Percentiles rank a stretch among this genome's conserved stretches.
Evolutionary conservation across 164 flowering plant genomes (phyloP).

Genomic region (Cinnamomum chago): DNA sequence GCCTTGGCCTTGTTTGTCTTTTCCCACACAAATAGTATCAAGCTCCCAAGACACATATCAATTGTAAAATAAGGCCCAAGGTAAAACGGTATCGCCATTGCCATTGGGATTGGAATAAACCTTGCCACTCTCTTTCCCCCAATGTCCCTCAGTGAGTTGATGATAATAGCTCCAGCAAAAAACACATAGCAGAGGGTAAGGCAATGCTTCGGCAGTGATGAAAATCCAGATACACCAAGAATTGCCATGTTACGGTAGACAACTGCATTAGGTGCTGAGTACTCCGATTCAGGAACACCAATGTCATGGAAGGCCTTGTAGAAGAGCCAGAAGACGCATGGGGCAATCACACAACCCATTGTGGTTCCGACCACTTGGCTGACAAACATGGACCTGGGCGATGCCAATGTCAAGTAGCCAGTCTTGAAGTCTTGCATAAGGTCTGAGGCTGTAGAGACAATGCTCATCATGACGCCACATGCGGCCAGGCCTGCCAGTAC

Average conservation of each 20-base stretch:
- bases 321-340: conserved; percentile 61
- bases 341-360: conserved; percentile 56
- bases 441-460: conserved; percentile 58
- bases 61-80: conserved; percentile 48
- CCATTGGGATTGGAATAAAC: conserved; percentile 57
- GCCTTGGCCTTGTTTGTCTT: conserved; percentile 43
- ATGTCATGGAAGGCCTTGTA: conserved; percentile 41
- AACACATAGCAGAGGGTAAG: conserved; percentile 39
- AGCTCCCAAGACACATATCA: conserved; percentile 57
- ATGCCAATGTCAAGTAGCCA: conserved; percentile 55
- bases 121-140: conserved; percentile 26
- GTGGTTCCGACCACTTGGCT: conserved; percentile 55
- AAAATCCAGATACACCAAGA: conserved; percentile 51
- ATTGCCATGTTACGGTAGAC: conserved; percentile 51
- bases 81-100: conserved; percentile 63
- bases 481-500: conserved; percentile 62
- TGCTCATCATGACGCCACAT: conserved; percentile 66
- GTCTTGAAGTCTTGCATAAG: conserved; percentile 61
- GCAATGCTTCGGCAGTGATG: conserved; percentile 46
- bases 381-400: conserved; percentile 57
- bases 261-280: conserved; percentile 44
- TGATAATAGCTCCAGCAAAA: conserved; percentile 36
- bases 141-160: conserved; percentile 31
- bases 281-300: conserved; percentile 30
- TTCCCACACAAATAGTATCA: conserved; percentile 46